Percentiles rank a stretch among this genome's conserved stretches.
Evolutionary conservation across 768 basidiomycete species (phyloP).

Genomic region (Chalciporus chontae): DNA sequence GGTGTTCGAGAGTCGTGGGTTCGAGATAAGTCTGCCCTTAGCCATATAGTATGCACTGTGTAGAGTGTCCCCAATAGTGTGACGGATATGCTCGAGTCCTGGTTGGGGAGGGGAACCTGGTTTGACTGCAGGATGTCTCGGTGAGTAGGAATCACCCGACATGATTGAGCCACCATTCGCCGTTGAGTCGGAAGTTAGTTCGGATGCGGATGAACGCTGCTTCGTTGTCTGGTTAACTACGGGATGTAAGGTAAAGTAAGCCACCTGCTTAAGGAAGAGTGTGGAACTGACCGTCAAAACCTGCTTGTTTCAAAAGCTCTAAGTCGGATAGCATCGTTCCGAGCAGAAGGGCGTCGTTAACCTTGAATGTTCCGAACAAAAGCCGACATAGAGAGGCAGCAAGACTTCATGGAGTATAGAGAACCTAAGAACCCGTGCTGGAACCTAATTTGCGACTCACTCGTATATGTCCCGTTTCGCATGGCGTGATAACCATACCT

Average conservation of each 20-base stretch:
- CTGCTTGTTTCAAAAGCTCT: slow-evolving; percentile 67
- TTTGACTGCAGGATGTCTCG: background rate
- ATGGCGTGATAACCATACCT: slow-evolving; percentile 68
- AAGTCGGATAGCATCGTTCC: slow-evolving; percentile 87
- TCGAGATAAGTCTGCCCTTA: background rate
- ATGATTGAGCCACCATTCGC: background rate
- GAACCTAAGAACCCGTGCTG: background rate
- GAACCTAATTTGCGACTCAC: slow-evolving; percentile 42
- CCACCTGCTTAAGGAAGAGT: slow-evolving; percentile 4
- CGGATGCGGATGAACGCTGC: background rate
- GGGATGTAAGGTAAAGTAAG: background rate
- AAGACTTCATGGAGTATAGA: slow-evolving; percentile 45
- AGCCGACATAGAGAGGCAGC: slow-evolving; percentile 74
- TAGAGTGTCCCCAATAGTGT: background rate
- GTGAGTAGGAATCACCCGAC: background rate
- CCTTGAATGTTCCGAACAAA: slow-evolving; percentile 68
- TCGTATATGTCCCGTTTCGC: slow-evolving; percentile 82
- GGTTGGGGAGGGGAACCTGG: background rate
- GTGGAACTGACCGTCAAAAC: slow-evolving; percentile 64
- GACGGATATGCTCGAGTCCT: background rate
- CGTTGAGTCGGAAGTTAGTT: background rate
- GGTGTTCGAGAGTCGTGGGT: background rate
- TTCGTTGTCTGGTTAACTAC: slow-evolving; percentile 82
- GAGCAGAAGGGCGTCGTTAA: slow-evolving; percentile 80
- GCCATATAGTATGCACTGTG: background rate